Conservation (phyloP, 208 protist genomes). For the Trypanosoma cruzi region DNA sequence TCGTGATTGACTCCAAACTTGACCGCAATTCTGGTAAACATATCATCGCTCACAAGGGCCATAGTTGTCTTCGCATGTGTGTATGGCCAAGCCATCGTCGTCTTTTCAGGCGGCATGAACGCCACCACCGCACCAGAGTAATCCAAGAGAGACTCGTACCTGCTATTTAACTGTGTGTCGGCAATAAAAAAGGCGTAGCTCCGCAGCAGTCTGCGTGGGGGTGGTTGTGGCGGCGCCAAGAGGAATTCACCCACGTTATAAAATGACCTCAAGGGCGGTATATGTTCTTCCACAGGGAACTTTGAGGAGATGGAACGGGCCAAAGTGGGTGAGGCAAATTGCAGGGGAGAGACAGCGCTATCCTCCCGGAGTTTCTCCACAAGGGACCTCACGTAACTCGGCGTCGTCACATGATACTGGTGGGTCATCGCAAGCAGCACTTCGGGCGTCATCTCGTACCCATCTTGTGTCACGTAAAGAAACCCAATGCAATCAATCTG, state of each 20-base stretch:
- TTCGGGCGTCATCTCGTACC: slow-evolving; percentile 48
- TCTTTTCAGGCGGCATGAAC: slow-evolving; percentile 22
- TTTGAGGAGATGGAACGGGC: slow-evolving; percentile 38
- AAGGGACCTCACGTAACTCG: slow-evolving; percentile 43
- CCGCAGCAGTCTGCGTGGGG: slow-evolving; percentile 35
- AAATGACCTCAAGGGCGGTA: slow-evolving; percentile 52
- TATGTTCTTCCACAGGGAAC: slow-evolving; percentile 55
- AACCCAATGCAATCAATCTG: slow-evolving; percentile 59
- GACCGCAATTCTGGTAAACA: slow-evolving; percentile 3
- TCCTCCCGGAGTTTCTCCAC: slow-evolving; percentile 32
- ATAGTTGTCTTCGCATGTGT: not conserved
- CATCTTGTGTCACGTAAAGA: slow-evolving; percentile 60
- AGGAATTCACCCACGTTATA: slow-evolving; percentile 62
- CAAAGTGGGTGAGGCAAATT: slow-evolving; percentile 44
- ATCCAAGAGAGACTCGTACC: slow-evolving; percentile 35
- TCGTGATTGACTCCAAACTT: not conserved
- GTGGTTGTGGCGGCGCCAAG: slow-evolving; percentile 31
- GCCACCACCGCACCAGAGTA: slow-evolving; percentile 41
- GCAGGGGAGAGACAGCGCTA: slow-evolving; percentile 33
- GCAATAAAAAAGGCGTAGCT: slow-evolving; percentile 47
- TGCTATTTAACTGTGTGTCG: slow-evolving; percentile 27
- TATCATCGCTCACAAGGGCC: slow-evolving; percentile 10
- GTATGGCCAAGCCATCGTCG: slow-evolving; percentile 11
- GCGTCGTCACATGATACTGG: slow-evolving; percentile 73
- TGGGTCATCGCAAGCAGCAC: slow-evolving; percentile 61